Percentiles rank a stretch among this genome's conserved stretches.
Evolutionary conservation across 805 yeast species (phyloP).

Genomic region (Suhomyces canberraensis): DNA sequence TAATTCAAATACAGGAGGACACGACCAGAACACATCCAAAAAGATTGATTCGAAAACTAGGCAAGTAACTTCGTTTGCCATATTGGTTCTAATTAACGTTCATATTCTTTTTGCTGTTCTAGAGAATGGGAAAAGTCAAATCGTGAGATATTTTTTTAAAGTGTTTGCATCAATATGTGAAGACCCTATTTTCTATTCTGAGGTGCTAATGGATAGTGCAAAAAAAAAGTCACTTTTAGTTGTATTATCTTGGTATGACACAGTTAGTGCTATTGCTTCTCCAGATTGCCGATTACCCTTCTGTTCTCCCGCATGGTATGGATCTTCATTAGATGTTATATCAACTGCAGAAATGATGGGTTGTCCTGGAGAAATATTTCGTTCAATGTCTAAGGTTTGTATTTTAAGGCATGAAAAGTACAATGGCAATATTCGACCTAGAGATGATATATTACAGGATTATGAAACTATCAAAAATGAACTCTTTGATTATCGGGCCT

Average conservation of each 20-base stretch:
- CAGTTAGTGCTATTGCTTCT: slow-evolving; percentile 52
- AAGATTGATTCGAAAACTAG: slow-evolving; percentile 11
- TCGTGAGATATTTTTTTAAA: slow-evolving; percentile 47
- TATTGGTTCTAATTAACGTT: slow-evolving; percentile 50
- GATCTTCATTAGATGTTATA: slow-evolving; percentile 35
- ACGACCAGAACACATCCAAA: slow-evolving; percentile 1
- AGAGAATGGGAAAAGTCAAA: slow-evolving; percentile 53
- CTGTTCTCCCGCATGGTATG: slow-evolving; percentile 54
- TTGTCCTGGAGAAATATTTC: slow-evolving; percentile 57
- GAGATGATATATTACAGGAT: slow-evolving; percentile 17
- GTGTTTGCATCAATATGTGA: slow-evolving; percentile 49
- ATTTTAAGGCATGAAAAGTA: slow-evolving; percentile 26
- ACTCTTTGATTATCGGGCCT: slow-evolving; percentile 46
- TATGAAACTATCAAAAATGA: slow-evolving; percentile 32
- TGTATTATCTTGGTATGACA: slow-evolving; percentile 60
- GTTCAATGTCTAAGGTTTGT: slow-evolving; percentile 45
- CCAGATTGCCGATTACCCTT: slow-evolving; percentile 56
- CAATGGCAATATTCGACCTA: slow-evolving; percentile 6
- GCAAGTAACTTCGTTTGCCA: slow-evolving; percentile 34
- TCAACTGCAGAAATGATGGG: slow-evolving; percentile 57
- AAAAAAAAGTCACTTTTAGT: slow-evolving; percentile 49
- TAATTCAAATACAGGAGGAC: slow-evolving; percentile 6
- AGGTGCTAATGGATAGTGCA: slow-evolving; percentile 39
- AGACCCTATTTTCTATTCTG: slow-evolving; percentile 39
- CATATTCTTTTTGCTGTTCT: slow-evolving; percentile 52